Evolutionary conservation across 2,329 filamentous ascomycete genomes (phyloP).

Genomic region (Ophiostoma piceae): DNA sequence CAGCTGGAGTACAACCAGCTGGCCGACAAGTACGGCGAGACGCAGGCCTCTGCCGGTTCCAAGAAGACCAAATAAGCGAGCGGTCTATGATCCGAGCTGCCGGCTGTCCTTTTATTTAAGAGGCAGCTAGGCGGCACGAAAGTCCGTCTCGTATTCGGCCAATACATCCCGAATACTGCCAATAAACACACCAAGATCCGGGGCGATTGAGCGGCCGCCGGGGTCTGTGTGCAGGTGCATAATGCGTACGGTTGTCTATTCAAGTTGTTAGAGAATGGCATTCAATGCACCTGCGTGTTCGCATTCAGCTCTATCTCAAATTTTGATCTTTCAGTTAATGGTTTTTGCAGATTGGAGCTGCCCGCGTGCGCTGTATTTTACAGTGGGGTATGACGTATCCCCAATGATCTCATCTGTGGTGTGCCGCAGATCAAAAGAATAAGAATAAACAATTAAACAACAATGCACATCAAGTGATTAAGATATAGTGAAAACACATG

Average conservation of each 20-base stretch:
- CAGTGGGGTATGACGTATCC: slow-evolving; percentile 13
- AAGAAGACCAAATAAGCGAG: slow-evolving; percentile 54
- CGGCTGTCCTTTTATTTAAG: neutral
- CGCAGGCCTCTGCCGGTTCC: slow-evolving; percentile 45
- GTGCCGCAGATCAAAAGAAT: neutral
- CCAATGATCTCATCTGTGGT: neutral
- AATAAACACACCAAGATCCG: neutral
- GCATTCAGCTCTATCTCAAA: neutral
- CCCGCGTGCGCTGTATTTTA: neutral
- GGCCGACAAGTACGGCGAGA: slow-evolving; percentile 70
- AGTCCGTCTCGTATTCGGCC: neutral
- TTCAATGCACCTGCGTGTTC: neutral
- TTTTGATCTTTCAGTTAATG: neutral
- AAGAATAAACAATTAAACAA: neutral
- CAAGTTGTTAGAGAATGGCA: neutral
- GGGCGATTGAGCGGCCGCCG: neutral
- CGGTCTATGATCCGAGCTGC: neutral
- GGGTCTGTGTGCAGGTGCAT: neutral
- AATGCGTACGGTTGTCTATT: neutral
- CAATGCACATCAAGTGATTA: neutral
- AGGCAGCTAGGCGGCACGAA: neutral
- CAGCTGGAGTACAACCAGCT: slow-evolving; percentile 80
- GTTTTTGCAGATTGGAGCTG: neutral
- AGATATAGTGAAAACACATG: neutral
- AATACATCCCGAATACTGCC: neutral